phyloP scores from a whole-genome alignment of 192 early-diverging fungal species.

The Coemansia sp. region DNA sequence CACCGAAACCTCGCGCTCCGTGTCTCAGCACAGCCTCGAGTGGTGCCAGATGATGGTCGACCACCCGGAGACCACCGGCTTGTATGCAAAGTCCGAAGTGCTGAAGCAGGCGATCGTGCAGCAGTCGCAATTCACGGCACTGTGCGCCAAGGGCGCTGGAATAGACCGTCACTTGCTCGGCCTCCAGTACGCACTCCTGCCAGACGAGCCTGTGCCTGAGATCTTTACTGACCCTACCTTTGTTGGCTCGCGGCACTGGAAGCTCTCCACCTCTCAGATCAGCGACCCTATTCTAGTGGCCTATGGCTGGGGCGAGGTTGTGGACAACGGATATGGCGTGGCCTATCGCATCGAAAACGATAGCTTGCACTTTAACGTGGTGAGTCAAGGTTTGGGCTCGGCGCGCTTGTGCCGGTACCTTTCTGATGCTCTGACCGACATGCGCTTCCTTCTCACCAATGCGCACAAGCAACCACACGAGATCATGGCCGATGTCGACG shows the following conservation, averaged over 20 bases:
- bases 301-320: constrained; percentile 66
- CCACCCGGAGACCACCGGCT: constrained; percentile 49
- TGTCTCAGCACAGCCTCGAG: constrained; percentile 61
- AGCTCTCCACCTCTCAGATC: constrained; percentile 67
- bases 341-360: constrained; percentile 60
- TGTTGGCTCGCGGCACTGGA: constrained; percentile 64
- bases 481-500: constrained; percentile 55
- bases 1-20: constrained; percentile 77
- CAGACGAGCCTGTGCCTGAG: constrained; percentile 42
- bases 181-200: constrained; percentile 57
- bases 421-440: constrained; percentile 70
- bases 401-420: constrained; percentile 64
- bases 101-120: constrained; percentile 55
- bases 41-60: constrained; percentile 63
- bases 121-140: constrained; percentile 59
- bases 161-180: constrained; percentile 76
- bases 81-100: constrained; percentile 54
- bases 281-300: constrained; percentile 55
- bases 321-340: constrained; percentile 60
- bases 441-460: constrained; percentile 59
- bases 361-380: constrained; percentile 56
- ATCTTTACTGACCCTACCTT: constrained; percentile 61
- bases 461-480: constrained; percentile 57
- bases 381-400: constrained; percentile 50
- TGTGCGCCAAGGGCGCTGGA: constrained; percentile 64